Conservation (phyloP, 306 rosid species). For the Hippophae tibetana region DNA sequence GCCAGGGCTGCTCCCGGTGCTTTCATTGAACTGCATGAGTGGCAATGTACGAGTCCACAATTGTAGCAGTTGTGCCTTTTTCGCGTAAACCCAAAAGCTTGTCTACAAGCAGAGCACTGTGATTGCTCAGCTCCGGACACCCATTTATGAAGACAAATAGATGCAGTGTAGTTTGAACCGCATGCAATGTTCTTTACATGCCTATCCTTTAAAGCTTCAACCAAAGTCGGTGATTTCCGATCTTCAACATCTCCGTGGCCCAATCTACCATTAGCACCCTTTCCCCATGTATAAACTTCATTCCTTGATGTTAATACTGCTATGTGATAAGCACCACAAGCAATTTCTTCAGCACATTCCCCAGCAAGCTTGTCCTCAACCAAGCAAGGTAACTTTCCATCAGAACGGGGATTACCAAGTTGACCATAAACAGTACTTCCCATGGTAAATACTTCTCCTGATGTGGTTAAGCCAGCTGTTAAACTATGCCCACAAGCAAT, state of each 20-base stretch:
- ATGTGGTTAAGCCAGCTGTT: slow-evolving; percentile 80
- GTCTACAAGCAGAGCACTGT: slow-evolving; percentile 95
- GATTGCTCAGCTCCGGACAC: slow-evolving; percentile 92
- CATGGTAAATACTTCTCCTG: slow-evolving; percentile 80
- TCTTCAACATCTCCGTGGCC: slow-evolving; percentile 98
- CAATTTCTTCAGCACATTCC: slow-evolving; percentile 70
- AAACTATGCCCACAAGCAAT: slow-evolving; percentile 93
- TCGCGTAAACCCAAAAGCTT: slow-evolving; percentile 93
- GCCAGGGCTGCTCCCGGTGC: slow-evolving; percentile 81
- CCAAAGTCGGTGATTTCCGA: slow-evolving; percentile 75
- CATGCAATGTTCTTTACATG: slow-evolving; percentile 87
- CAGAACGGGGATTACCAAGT: slow-evolving; percentile 85
- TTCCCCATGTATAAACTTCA: slow-evolving; percentile 99
- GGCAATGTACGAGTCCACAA: slow-evolving; percentile 99
- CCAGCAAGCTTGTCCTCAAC: slow-evolving; percentile 69
- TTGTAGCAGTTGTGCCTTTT: slow-evolving; percentile 98
- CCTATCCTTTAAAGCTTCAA: slow-evolving; percentile 84
- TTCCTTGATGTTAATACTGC: slow-evolving; percentile 75
- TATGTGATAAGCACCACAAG: slow-evolving; percentile 96
- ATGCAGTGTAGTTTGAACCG: slow-evolving; percentile 82
- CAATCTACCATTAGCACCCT: slow-evolving; percentile 97
- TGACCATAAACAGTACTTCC: slow-evolving; percentile 99
- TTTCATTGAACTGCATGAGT: slow-evolving; percentile 90
- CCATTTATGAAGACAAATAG: slow-evolving; percentile 99
- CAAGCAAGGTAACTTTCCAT: slow-evolving; percentile 79